phyloP scores from a whole-genome alignment of 2,329 filamentous ascomycete species.

The Elsinoe batatas region DNA sequence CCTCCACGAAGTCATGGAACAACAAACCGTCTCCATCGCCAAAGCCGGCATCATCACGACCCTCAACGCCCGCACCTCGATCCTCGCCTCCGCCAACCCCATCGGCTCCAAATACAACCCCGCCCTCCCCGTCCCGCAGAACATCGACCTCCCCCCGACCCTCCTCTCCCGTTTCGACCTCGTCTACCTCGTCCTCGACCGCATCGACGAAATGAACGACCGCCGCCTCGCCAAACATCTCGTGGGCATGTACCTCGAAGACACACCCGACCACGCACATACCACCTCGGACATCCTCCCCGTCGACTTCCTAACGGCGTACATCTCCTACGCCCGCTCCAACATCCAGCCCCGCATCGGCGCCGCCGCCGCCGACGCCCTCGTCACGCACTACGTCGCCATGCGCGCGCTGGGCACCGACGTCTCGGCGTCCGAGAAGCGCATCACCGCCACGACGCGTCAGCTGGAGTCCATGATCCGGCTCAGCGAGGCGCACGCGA shows the following conservation, averaged over 20 bases:
- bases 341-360: constrained; percentile 77
- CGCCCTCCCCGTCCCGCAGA: constrained; percentile 89
- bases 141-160: constrained; percentile 93
- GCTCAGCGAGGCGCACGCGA: constrained; percentile 88
- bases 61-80: constrained; percentile 89
- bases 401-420: constrained; percentile 81
- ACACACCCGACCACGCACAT: constrained; percentile 74
- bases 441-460: constrained; percentile 93
- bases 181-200: constrained; percentile 92
- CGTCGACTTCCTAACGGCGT: constrained; percentile 83
- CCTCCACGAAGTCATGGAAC: constrained; percentile 83
- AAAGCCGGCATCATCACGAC: constrained; percentile 95
- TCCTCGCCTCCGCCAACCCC: constrained; percentile 92
- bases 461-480: constrained; percentile 99
- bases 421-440: constrained; percentile 72
- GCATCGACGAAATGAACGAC: constrained; percentile 81
- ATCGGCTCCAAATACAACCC: constrained; percentile 98
- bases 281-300: constrained; percentile 64
- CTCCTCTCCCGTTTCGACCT: constrained; percentile 92
- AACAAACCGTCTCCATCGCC: constrained; percentile 77
- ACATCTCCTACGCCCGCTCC: constrained; percentile 91
- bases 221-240: constrained; percentile 83
- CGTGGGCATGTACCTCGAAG: constrained; percentile 92
- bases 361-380: constrained; percentile 66
- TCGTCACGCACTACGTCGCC: constrained; percentile 79